These are phyloP conservation scores for Cyberlindnera petersonii DNA, from an alignment of 805 yeast genomes.

Conservation along the genomic window DNA sequence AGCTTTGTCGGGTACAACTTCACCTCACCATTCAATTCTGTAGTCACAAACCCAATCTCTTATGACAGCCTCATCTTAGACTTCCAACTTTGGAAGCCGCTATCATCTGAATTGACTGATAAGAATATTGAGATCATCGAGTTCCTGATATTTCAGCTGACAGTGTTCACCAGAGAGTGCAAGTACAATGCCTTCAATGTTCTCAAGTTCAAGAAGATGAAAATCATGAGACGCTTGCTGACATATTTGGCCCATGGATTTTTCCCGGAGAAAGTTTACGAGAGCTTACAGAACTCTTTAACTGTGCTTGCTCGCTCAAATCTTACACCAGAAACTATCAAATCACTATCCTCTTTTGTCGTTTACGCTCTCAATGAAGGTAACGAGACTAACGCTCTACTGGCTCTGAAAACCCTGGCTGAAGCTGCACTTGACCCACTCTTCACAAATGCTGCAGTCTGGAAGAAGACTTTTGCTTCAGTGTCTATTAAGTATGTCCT, in stretches of 20 bases:
- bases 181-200: constrained; percentile 48
- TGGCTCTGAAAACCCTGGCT: constrained; percentile 31
- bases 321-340: constrained; percentile 51
- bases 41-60: constrained; percentile 51
- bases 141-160: constrained; percentile 54
- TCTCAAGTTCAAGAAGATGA: constrained; percentile 49
- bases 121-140: constrained; percentile 42
- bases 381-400: constrained; percentile 23
- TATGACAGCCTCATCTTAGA: constrained; percentile 60
- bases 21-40: constrained; percentile 48
- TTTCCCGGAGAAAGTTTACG: constrained; percentile 35
- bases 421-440: constrained; percentile 34
- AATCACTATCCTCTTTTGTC: constrained; percentile 47
- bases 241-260: constrained; percentile 27
- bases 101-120: constrained; percentile 13
- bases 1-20: constrained; percentile 54
- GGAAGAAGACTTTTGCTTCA: constrained; percentile 46
- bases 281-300: constrained; percentile 38
- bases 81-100: constrained; percentile 52
- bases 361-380: constrained; percentile 42
- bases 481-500: constrained; percentile 67
- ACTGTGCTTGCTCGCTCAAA: constrained; percentile 41
- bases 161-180: constrained; percentile 50
- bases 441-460: constrained; percentile 39
- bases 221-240: constrained; percentile 35